A percentile compares a stretch with the other conserved stretches of the same genome.
Conservation (phyloP, 495 filamentous ascomycete species). For the Neurospora sp. region DNA sequence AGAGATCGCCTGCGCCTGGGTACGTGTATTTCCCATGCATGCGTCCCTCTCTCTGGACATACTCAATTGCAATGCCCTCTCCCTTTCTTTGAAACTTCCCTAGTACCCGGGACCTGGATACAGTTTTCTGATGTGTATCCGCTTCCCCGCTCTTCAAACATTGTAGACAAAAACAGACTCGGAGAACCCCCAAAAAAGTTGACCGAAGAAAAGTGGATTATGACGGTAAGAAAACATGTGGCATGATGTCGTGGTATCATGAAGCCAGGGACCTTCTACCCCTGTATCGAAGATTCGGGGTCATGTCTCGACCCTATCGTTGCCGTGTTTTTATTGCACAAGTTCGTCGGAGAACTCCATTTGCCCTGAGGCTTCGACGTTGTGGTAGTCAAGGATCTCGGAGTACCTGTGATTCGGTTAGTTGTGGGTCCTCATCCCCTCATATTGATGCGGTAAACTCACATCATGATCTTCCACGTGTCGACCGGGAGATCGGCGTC, state of each 20-base stretch:
- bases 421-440: not conserved
- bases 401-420: slow-evolving; percentile 65
- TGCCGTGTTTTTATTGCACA: slow-evolving; percentile 24
- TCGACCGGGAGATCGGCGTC: slow-evolving; percentile 95
- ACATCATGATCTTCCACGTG: slow-evolving; percentile 99
- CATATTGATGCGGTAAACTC: slow-evolving; percentile 19
- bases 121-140: not conserved
- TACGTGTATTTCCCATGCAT: not conserved
- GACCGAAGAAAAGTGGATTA: not conserved
- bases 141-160: not conserved
- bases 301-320: not conserved
- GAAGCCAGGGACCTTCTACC: slow-evolving; percentile 5
- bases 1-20: not conserved
- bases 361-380: slow-evolving; percentile 54
- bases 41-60: not conserved
- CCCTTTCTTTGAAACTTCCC: not conserved
- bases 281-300: not conserved
- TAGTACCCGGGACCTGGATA: not conserved
- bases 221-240: slow-evolving; percentile 6
- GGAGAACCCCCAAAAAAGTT: not conserved
- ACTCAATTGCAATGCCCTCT: not conserved
- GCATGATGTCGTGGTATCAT: slow-evolving; percentile 12
- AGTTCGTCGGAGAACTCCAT: slow-evolving; percentile 20
- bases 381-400: slow-evolving; percentile 98
- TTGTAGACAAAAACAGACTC: slow-evolving; percentile 3